phyloP scores from a whole-genome alignment of 129 eudicot genomes.

The Flaveria bidentis region DNA sequence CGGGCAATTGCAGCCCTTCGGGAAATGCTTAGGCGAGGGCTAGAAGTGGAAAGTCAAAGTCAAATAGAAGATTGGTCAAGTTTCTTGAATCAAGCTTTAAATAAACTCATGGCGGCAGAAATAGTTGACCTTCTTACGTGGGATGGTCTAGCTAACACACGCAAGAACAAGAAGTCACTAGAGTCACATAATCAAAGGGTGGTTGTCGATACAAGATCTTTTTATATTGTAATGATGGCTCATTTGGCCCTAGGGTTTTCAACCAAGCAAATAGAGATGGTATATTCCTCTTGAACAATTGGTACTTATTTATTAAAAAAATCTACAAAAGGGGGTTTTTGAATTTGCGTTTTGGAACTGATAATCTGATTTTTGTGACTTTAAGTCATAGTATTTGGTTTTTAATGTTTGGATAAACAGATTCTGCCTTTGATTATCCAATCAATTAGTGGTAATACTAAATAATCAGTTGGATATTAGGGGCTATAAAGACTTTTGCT shows the following conservation, averaged over 20 bases:
- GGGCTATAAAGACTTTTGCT: background rate
- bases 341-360: background rate
- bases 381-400: background rate
- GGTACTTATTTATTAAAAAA: slow-evolving; percentile 18
- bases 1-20: slow-evolving; percentile 95
- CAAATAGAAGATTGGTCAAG: slow-evolving; percentile 91
- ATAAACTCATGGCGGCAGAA: slow-evolving; percentile 79
- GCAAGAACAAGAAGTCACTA: slow-evolving; percentile 87
- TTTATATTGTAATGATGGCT: slow-evolving; percentile 75
- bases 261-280: slow-evolving; percentile 84
- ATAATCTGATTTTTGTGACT: background rate
- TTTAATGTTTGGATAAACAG: slow-evolving; percentile 5
- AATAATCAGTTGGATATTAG: slow-evolving; percentile 1
- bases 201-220: slow-evolving; percentile 71
- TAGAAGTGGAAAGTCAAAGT: slow-evolving; percentile 70
- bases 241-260: slow-evolving; percentile 95
- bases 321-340: slow-evolving; percentile 3
- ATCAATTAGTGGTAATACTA: background rate
- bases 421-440: background rate
- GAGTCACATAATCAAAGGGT: slow-evolving; percentile 86
- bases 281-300: slow-evolving; percentile 39
- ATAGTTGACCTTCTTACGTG: slow-evolving; percentile 85
- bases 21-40: slow-evolving; percentile 83
- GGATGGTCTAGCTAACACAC: slow-evolving; percentile 69
- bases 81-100: slow-evolving; percentile 79